Percentiles rank a stretch among this genome's conserved stretches.
phyloP scores from a whole-genome alignment of 2,329 filamentous ascomycete genomes.

The Malbranchea zuffiana region DNA sequence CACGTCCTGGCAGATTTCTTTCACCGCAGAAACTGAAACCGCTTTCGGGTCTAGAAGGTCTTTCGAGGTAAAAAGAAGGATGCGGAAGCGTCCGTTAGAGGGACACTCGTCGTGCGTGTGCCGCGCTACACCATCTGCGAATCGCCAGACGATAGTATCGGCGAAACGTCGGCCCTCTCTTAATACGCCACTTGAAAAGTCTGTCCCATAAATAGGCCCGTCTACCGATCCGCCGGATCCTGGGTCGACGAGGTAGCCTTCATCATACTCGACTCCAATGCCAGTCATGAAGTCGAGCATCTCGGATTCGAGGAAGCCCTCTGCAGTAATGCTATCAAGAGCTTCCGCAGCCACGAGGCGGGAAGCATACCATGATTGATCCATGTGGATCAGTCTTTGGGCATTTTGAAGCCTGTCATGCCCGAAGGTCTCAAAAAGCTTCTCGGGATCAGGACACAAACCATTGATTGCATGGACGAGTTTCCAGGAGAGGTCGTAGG shows the following conservation, averaged over 20 bases:
- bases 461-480: slow-evolving; percentile 28
- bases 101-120: slow-evolving; percentile 29
- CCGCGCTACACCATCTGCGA: slow-evolving; percentile 27
- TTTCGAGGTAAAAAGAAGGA: slow-evolving; percentile 25
- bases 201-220: slow-evolving; percentile 23
- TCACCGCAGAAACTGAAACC: no score
- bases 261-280: slow-evolving; percentile 29
- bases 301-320: slow-evolving; percentile 26
- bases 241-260: slow-evolving; percentile 22
- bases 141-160: slow-evolving; percentile 24
- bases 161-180: slow-evolving; percentile 26
- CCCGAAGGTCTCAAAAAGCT: slow-evolving; percentile 29
- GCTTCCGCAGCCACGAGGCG: no score
- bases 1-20: no score
- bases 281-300: slow-evolving; percentile 31
- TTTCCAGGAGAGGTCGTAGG: slow-evolving; percentile 33
- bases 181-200: slow-evolving; percentile 26
- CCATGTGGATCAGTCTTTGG: slow-evolving; percentile 30
- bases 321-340: slow-evolving; percentile 24
- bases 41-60: slow-evolving; percentile 24
- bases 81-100: slow-evolving; percentile 29
- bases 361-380: no score
- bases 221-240: no score
- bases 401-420: slow-evolving; percentile 29
- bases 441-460: slow-evolving; percentile 18